Base-by-base conservation (phyloP, 2,329 filamentous ascomycete species). In the Cercospora canescens region DNA sequence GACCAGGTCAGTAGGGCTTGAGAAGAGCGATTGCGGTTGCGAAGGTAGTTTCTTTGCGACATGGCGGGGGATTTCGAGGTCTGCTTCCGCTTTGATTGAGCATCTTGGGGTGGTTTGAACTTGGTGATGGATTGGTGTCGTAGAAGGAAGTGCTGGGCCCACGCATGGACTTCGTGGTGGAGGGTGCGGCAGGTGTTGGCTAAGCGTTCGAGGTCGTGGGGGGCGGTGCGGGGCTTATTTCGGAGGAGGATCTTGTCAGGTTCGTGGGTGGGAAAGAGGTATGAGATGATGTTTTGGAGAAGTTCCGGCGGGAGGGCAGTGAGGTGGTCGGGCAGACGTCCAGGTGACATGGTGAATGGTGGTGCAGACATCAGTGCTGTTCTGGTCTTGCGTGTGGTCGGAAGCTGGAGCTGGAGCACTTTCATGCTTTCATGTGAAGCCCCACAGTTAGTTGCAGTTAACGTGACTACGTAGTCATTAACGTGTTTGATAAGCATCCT, bases 251-350 rank as follows among this genome's bases (percentile, higher is more conserved):
- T 64, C 16, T 62, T 70, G 45, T 73, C 63, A 6, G 71, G 72
- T n/a, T 64, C 35, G 57, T 77, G 75, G 16, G 64, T 63, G 1
- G 73, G 66, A 39, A 74, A 70, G 24, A 76, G 69, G 50, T 71
- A 72, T 64, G 69, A 69, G 64, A 74, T 69, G 35, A 77, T 72
- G 14, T 69, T 62, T 59, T 75, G 71, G 11, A 76, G 64, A 21
- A 76, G 65, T 60, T 77, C 75, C 2, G 70, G 24, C 2, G 74
- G 74, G 0, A 75, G 69, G 24, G 67, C 39, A 5, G 71, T 71
- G 18, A 76, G 66, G 61, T 69, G 63, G 41, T 75, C 71, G 24
- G 28, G 28, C 21, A 26, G 28, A 9, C 28, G 6, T 18, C 3
- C 0, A 21, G 12, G 6, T 7, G 35, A 16, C 35, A 59, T 45